These are phyloP conservation scores for Blumeria hordei DNA, from an alignment of 2,329 filamentous ascomycete genomes.

Conservation along the genomic window DNA sequence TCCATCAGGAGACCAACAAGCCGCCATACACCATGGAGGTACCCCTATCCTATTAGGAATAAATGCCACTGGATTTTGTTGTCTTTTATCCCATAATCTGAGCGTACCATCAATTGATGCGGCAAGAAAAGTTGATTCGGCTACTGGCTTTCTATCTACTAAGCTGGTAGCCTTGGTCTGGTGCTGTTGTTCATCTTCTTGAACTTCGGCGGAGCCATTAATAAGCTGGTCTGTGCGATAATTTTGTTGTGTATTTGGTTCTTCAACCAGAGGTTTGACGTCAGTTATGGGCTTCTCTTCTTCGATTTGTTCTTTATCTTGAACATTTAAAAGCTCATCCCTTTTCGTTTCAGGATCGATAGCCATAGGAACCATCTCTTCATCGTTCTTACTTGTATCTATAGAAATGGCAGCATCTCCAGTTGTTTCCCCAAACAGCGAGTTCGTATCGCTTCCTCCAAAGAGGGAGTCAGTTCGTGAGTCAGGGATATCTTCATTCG, in stretches of 20 bases:
- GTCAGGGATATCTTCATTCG: slow-evolving; percentile 32
- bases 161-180: slow-evolving; percentile 15
- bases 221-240: not conserved
- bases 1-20: slow-evolving; percentile 87
- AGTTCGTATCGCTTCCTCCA: slow-evolving; percentile 48
- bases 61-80: slow-evolving; percentile 51
- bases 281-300: not conserved
- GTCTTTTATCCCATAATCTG: slow-evolving; percentile 78
- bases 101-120: slow-evolving; percentile 71
- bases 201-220: slow-evolving; percentile 1
- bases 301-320: not conserved
- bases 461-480: slow-evolving; percentile 51
- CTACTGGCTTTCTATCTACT: slow-evolving; percentile 32
- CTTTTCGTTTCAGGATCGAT: slow-evolving; percentile 7
- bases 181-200: not conserved
- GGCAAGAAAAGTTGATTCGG: slow-evolving; percentile 63
- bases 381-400: slow-evolving; percentile 47
- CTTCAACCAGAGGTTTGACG: no score
- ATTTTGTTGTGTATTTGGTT: not conserved
- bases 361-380: slow-evolving; percentile 28
- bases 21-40: slow-evolving; percentile 93
- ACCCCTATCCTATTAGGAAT: slow-evolving; percentile 51
- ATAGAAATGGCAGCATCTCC: slow-evolving; percentile 24
- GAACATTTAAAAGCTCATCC: not conserved
- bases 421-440: slow-evolving; percentile 66